These are phyloP conservation scores for Catenaria anguillulae DNA, from an alignment of 371 early-diverging fungal genomes.

Conservation along the genomic window DNA sequence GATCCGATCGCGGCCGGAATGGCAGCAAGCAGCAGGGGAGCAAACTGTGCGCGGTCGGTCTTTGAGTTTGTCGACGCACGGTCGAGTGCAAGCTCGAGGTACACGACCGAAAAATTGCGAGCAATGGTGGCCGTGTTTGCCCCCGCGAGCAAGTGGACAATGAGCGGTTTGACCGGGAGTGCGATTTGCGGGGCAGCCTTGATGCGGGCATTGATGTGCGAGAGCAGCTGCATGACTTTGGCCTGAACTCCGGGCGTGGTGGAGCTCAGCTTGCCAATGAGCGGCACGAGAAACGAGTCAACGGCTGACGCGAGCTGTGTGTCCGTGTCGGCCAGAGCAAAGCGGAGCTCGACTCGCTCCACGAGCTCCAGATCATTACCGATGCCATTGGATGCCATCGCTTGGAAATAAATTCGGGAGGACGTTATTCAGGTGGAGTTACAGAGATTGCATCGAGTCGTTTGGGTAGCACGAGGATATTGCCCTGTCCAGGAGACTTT, in stretches of 20 bases:
- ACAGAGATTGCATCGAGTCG: too few species aligned
- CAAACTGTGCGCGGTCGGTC: not conserved
- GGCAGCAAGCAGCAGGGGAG: not conserved
- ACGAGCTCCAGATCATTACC: too few species aligned
- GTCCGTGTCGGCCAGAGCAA: too few species aligned
- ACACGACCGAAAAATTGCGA: conserved; percentile 52
- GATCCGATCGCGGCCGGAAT: not conserved
- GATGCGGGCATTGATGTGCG: conserved; percentile 66
- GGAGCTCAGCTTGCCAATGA: too few species aligned
- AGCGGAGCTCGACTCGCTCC: too few species aligned
- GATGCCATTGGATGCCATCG: too few species aligned
- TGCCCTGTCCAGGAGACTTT: too few species aligned
- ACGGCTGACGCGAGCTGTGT: too few species aligned
- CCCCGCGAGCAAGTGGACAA: conserved; percentile 29
- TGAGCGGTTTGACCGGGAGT: conserved; percentile 43
- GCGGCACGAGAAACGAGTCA: too few species aligned
- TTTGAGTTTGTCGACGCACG: conserved; percentile 7
- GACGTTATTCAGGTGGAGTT: too few species aligned
- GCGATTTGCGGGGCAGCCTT: conserved; percentile 39
- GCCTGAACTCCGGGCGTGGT: conserved; percentile 7
- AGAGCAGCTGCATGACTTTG: conserved; percentile 57
- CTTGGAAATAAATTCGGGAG: too few species aligned
- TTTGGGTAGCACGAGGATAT: too few species aligned
- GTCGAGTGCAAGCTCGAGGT: conserved; percentile 52
- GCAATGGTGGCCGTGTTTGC: conserved; percentile 31